Conservation (phyloP, 139 green algal genomes). For the Klebsormidium nitens region DNA sequence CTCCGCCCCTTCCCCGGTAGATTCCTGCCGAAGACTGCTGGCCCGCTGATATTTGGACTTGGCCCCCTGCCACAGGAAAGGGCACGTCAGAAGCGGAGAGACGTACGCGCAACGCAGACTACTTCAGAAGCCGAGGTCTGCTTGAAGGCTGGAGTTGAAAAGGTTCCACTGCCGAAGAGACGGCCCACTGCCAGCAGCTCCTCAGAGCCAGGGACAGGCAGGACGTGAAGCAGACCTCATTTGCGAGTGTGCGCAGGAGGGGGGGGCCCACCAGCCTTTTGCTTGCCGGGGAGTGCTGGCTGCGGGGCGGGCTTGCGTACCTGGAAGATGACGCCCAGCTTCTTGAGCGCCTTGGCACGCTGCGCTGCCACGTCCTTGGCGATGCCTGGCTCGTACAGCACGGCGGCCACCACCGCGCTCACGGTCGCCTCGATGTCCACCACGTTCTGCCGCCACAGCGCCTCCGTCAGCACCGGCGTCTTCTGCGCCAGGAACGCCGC, state of each 20-base stretch:
- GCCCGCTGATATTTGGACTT: constrained; percentile 1
- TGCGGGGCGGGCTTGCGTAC: too few species aligned
- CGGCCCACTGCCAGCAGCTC: too few species aligned
- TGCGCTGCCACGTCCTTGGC: not conserved
- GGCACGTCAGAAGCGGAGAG: not conserved
- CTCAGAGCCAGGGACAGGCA: too few species aligned
- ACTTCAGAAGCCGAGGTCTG: too few species aligned
- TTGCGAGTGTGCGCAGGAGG: too few species aligned
- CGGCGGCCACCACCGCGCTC: constrained; percentile 7
- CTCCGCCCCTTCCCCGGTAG: too few species aligned
- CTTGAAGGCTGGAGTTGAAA: too few species aligned
- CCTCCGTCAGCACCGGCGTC: constrained; percentile 32
- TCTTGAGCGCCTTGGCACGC: constrained; percentile 25
- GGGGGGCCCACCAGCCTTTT: too few species aligned
- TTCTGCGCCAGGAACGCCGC: constrained; percentile 26
- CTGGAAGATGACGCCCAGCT: constrained; percentile 19
- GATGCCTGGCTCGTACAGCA: constrained; percentile 36
- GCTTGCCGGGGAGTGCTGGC: too few species aligned
- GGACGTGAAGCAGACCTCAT: too few species aligned
- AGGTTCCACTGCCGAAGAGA: too few species aligned
- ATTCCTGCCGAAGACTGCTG: not conserved
- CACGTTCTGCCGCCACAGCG: constrained; percentile 47
- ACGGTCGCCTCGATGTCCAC: constrained; percentile 32
- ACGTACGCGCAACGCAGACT: too few species aligned
- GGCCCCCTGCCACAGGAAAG: not conserved